phyloP scores from a whole-genome alignment of 805 yeast genomes.

The Nakazawaea holstii region DNA sequence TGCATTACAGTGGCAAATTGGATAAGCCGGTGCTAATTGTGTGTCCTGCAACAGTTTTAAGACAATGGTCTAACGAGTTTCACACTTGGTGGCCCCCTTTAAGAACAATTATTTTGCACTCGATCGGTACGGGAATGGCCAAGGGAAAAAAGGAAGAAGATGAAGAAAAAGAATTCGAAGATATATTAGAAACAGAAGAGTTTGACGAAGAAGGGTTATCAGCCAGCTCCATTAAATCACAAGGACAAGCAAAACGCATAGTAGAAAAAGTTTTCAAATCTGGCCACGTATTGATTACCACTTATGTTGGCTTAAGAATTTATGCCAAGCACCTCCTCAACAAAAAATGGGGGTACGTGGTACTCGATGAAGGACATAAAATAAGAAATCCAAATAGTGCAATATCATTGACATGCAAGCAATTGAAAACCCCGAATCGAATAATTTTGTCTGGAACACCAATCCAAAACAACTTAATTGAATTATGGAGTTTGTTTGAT shows the following conservation, averaged over 20 bases:
- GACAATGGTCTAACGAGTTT: conserved; percentile 95
- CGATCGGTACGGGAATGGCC: conserved; percentile 86
- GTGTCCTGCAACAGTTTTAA: conserved; percentile 94
- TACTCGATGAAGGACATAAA: conserved; percentile 95
- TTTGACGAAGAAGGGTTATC: conserved; percentile 33
- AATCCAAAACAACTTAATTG: conserved; percentile 87
- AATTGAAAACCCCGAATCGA: conserved; percentile 76
- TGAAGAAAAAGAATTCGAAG: conserved; percentile 41
- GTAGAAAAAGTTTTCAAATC: conserved; percentile 52
- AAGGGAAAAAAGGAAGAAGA: conserved; percentile 32
- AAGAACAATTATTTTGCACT: conserved; percentile 78
- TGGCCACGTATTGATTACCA: conserved; percentile 87
- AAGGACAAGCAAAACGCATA: conserved; percentile 31
- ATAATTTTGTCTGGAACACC: conserved; percentile 94
- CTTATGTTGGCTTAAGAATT: conserved; percentile 80
- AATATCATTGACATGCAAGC: conserved; percentile 80
- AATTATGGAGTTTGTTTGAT: conserved; percentile 92
- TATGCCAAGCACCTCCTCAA: conserved; percentile 62
- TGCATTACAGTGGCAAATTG: conserved; percentile 74
- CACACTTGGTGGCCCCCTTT: conserved; percentile 99
- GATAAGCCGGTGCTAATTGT: conserved; percentile 80
- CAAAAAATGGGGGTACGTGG: conserved; percentile 81
- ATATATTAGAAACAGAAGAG: conserved; percentile 34
- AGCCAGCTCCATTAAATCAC: conserved; percentile 20
- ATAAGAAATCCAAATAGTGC: conserved; percentile 92